Conservation (phyloP, 805 yeast species). For the Candida morakotiae region DNA sequence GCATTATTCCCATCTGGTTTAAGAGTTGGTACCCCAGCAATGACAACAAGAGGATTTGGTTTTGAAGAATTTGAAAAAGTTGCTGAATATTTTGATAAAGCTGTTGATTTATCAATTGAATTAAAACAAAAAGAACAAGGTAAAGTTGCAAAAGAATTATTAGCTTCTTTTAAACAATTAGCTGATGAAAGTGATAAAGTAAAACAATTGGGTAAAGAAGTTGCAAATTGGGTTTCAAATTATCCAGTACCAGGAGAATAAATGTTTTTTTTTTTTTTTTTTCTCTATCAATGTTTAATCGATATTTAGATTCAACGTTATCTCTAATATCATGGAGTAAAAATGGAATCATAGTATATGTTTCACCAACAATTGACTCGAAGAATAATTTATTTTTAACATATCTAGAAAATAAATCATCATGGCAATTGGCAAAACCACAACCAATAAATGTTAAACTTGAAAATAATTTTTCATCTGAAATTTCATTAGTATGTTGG, state of each 20-base stretch:
- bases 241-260: constrained; percentile 88
- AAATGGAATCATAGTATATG: constrained; percentile 78
- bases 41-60: constrained; percentile 95
- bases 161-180: constrained; percentile 81
- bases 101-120: constrained; percentile 61
- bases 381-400: constrained; percentile 50
- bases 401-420: constrained; percentile 56
- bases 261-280: constrained; percentile 8
- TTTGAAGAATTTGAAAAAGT: constrained; percentile 80
- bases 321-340: constrained; percentile 67
- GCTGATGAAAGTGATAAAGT: constrained; percentile 69
- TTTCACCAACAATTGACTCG: constrained; percentile 29
- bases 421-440: constrained; percentile 74
- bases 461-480: constrained; percentile 22
- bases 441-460: constrained; percentile 30
- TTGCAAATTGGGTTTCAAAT: constrained; percentile 86
- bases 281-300: not conserved
- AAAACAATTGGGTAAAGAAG: constrained; percentile 63
- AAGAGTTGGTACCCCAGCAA: constrained; percentile 97
- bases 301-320: no score
- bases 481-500: constrained; percentile 57
- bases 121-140: constrained; percentile 61
- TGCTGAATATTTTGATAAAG: constrained; percentile 74
- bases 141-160: constrained; percentile 87
- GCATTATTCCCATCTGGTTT: constrained; percentile 97